Percentiles rank a stretch among this genome's conserved stretches.
Conservation (phyloP, 2,329 filamentous ascomycete genomes). For the Verticillium klebahnii region DNA sequence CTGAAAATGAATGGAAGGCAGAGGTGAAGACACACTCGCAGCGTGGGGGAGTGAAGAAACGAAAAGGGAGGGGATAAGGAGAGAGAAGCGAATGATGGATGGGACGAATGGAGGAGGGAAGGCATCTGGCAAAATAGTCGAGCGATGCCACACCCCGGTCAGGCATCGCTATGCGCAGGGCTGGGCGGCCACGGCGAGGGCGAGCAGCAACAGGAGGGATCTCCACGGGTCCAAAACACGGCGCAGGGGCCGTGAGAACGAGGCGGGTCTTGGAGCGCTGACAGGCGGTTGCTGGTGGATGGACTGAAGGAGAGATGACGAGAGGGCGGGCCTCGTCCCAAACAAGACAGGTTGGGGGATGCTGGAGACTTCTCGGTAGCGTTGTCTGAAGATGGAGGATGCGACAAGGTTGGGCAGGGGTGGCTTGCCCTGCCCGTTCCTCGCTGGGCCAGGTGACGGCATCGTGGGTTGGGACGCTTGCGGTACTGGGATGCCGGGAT, state of each 20-base stretch:
- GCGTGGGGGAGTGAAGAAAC: constrained; percentile 35
- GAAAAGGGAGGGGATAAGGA: constrained; percentile 19
- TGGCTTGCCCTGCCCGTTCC: neutral
- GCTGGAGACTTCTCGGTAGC: neutral
- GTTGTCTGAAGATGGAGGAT: constrained; percentile 1
- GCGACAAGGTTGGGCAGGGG: neutral
- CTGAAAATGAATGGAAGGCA: constrained; percentile 40
- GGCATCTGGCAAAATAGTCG: constrained; percentile 23
- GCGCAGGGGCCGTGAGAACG: constrained; percentile 25
- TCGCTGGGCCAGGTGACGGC: neutral
- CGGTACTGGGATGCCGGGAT: neutral
- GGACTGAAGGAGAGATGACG: neutral
- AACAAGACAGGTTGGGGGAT: neutral
- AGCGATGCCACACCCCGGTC: constrained; percentile 31
- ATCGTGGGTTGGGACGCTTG: neutral
- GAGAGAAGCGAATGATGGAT: constrained; percentile 21
- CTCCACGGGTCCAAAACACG: constrained; percentile 37
- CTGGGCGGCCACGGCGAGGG: constrained; percentile 8
- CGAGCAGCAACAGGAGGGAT: constrained; percentile 17
- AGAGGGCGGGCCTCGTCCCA: neutral
- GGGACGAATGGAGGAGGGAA: constrained; percentile 22
- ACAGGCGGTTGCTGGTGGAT: constrained; percentile 15
- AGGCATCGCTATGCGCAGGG: constrained; percentile 29
- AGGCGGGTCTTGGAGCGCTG: constrained; percentile 16
- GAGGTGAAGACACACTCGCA: constrained; percentile 43